Percentiles rank a stretch among this genome's conserved stretches.
Conservation (phyloP, 495 filamentous ascomycete genomes). For the Penicillium ochrochloron region DNA sequence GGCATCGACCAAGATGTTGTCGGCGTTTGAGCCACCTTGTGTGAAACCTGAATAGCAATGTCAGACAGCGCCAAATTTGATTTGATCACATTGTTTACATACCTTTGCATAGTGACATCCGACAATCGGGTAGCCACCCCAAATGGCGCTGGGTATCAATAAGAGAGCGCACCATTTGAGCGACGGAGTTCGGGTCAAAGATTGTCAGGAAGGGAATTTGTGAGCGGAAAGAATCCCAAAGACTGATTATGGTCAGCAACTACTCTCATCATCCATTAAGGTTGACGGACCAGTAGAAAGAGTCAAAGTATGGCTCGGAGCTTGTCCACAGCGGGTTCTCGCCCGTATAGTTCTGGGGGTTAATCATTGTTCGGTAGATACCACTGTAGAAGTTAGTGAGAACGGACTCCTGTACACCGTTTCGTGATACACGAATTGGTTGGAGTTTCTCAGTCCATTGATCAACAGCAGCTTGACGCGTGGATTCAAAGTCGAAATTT, state of each 20-base stretch:
- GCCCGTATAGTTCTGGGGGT: slow-evolving; percentile 75
- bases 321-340: slow-evolving; percentile 75
- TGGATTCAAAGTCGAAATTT: slow-evolving; percentile 48
- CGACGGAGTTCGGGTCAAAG: slow-evolving; percentile 63
- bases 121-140: slow-evolving; percentile 69
- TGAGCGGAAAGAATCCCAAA: slow-evolving; percentile 69
- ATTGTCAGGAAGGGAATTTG: slow-evolving; percentile 69
- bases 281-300: slow-evolving; percentile 55
- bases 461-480: slow-evolving; percentile 46
- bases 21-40: slow-evolving; percentile 77
- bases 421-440: slow-evolving; percentile 50
- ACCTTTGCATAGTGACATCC: slow-evolving; percentile 74
- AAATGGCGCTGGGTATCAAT: slow-evolving; percentile 74
- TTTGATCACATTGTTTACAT: slow-evolving; percentile 8
- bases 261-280: not conserved
- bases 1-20: slow-evolving; percentile 76
- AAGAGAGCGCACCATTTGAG: slow-evolving; percentile 68
- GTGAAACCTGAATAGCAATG: slow-evolving; percentile 41
- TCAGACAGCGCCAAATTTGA: not conserved
- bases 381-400: slow-evolving; percentile 62
- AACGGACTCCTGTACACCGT: slow-evolving; percentile 60
- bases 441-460: slow-evolving; percentile 60
- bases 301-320: slow-evolving; percentile 65
- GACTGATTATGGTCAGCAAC: slow-evolving; percentile 31
- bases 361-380: slow-evolving; percentile 62